phyloP scores from a whole-genome alignment of 2,329 filamentous ascomycete genomes.

The Aspergillus viridinutans region DNA sequence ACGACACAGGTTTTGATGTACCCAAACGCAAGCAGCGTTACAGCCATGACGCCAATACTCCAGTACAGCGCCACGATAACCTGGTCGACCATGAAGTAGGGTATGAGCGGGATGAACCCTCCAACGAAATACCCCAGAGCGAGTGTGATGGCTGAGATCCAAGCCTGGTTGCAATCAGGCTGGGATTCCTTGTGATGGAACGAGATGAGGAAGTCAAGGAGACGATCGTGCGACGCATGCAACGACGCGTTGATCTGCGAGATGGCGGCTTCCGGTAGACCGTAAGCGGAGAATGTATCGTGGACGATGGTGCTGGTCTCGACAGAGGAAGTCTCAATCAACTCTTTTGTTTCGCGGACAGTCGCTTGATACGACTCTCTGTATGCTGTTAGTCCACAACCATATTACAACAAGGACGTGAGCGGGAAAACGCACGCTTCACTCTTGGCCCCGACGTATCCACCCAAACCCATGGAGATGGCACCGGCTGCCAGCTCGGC shows the following conservation, averaged over 20 bases:
- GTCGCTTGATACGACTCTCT: constrained; percentile 45
- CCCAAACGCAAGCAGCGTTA: constrained; percentile 40
- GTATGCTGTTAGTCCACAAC: neutral
- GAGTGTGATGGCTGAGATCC: constrained; percentile 60
- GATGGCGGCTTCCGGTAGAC: constrained; percentile 35
- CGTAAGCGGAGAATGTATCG: constrained; percentile 39
- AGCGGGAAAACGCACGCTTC: constrained; percentile 41
- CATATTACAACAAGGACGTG: neutral
- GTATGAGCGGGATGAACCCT: constrained; percentile 65
- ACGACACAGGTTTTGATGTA: constrained; percentile 45
- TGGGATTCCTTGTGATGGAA: constrained; percentile 46
- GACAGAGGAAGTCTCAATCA: constrained; percentile 36
- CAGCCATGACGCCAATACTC: constrained; percentile 40
- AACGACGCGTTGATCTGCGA: constrained; percentile 34
- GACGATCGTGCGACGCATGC: constrained; percentile 34
- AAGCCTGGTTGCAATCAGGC: constrained; percentile 44
- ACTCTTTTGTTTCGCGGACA: constrained; percentile 40
- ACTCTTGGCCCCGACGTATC: constrained; percentile 59
- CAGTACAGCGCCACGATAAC: constrained; percentile 49
- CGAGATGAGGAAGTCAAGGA: constrained; percentile 46
- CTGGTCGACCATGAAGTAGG: constrained; percentile 58
- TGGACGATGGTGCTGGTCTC: constrained; percentile 39
- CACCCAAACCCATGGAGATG: constrained; percentile 76
- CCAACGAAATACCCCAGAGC: constrained; percentile 66
- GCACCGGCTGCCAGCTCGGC: constrained; percentile 72